Evolutionary conservation across 2,329 filamentous ascomycete species (phyloP).

Genomic region (Coccinonectria pachysandricola): DNA sequence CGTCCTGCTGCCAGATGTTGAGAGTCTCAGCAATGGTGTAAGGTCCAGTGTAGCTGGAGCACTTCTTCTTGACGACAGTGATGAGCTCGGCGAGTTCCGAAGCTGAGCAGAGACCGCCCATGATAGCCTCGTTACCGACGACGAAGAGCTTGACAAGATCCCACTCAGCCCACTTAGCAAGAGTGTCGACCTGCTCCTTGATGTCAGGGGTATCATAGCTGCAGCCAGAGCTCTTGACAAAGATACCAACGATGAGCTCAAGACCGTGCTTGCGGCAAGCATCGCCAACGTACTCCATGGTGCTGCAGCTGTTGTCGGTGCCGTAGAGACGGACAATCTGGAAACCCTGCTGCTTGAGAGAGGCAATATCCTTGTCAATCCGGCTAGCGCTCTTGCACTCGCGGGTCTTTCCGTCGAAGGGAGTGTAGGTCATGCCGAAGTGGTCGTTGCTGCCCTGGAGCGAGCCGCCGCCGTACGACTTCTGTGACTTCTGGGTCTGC

Average conservation of each 20-base stretch:
- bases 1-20: slow-evolving; percentile 58
- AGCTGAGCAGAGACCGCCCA: slow-evolving; percentile 59
- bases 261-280: slow-evolving; percentile 58
- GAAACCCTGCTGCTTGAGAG: slow-evolving; percentile 59
- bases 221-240: slow-evolving; percentile 59
- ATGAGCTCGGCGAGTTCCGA: slow-evolving; percentile 61
- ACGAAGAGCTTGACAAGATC: slow-evolving; percentile 68
- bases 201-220: slow-evolving; percentile 49
- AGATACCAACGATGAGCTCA: slow-evolving; percentile 80
- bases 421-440: slow-evolving; percentile 74
- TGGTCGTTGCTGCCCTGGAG: slow-evolving; percentile 39
- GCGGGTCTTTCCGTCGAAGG: slow-evolving; percentile 48
- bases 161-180: slow-evolving; percentile 66
- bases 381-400: slow-evolving; percentile 53
- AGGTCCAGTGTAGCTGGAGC: slow-evolving; percentile 64
- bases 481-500: slow-evolving; percentile 11
- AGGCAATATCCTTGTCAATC: slow-evolving; percentile 49
- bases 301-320: slow-evolving; percentile 82
- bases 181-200: slow-evolving; percentile 61
- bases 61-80: slow-evolving; percentile 49
- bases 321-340: slow-evolving; percentile 72
- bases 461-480: slow-evolving; percentile 17
- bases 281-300: slow-evolving; percentile 62
- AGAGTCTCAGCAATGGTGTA: slow-evolving; percentile 84
- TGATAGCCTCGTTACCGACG: slow-evolving; percentile 84